Percentiles rank a stretch among this genome's conserved stretches.
phyloP scores from a whole-genome alignment of 2,329 filamentous ascomycete species.

The Claviceps monticola region DNA sequence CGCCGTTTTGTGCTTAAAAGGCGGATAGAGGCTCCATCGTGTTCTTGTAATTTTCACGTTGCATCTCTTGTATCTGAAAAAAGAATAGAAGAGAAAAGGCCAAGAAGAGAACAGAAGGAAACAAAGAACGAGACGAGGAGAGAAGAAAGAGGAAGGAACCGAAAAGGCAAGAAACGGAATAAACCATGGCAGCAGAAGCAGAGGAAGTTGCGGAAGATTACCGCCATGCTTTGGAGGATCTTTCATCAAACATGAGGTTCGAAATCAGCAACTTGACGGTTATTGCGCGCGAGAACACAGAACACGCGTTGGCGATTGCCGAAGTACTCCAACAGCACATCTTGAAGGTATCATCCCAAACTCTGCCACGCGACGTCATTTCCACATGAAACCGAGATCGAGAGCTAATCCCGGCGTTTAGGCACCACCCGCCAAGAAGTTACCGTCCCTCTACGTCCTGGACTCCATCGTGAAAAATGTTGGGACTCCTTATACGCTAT shows the following conservation, averaged over 20 bases:
- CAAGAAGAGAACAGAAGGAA: background rate
- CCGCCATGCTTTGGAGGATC: constrained; percentile 79
- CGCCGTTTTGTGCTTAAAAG: background rate
- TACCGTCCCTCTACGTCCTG: constrained; percentile 92
- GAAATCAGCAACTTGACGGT: constrained; percentile 96
- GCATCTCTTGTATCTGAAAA: constrained; percentile 1
- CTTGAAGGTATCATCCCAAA: constrained; percentile 55
- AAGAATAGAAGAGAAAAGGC: background rate
- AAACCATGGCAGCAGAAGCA: constrained; percentile 38
- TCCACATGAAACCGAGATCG: background rate
- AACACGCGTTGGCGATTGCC: constrained; percentile 87
- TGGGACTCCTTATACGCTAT: constrained; percentile 91
- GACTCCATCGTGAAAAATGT: constrained; percentile 99
- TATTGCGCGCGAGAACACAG: constrained; percentile 94
- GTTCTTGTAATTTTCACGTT: constrained; percentile 1
- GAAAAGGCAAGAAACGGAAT: constrained; percentile 6
- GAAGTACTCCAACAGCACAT: constrained; percentile 87
- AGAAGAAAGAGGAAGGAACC: background rate
- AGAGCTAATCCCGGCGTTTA: constrained; percentile 33
- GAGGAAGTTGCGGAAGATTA: constrained; percentile 94
- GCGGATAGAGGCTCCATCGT: constrained; percentile 1
- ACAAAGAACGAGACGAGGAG: background rate
- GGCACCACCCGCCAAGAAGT: constrained; percentile 77
- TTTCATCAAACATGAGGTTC: constrained; percentile 79
- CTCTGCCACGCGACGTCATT: background rate